A percentile compares a stretch with the other conserved stretches of the same genome.
phyloP scores from a whole-genome alignment of 306 rosid species.

The Rosa chinensis region DNA sequence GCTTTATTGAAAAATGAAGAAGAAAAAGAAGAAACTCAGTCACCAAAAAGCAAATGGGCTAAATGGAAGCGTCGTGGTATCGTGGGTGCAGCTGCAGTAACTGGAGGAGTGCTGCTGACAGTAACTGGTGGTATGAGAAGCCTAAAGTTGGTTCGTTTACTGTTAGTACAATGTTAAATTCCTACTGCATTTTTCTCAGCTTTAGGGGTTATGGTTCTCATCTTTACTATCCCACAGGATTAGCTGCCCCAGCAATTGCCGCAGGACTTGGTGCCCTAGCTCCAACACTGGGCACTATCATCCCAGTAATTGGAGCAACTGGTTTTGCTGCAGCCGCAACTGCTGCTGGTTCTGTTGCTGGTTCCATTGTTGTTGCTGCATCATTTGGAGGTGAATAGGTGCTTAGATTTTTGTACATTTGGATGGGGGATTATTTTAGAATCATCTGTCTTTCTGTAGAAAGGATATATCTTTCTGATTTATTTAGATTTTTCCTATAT shows the following conservation, averaged over 20 bases:
- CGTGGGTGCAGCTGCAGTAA: constrained; percentile 92
- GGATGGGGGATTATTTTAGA: constrained; percentile 1
- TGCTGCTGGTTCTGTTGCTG: constrained; percentile 93
- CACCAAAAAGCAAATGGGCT: constrained; percentile 64
- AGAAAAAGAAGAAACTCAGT: constrained; percentile 44
- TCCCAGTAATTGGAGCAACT: constrained; percentile 86
- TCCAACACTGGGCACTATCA: constrained; percentile 86
- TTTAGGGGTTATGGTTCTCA: constrained; percentile 25
- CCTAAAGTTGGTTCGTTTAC: constrained; percentile 12
- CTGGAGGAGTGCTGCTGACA: constrained; percentile 92
- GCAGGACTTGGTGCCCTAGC: constrained; percentile 91
- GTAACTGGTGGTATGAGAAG: constrained; percentile 81
- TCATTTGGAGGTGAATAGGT: constrained; percentile 80
- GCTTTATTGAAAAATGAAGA: constrained; percentile 65
- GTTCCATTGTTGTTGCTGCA: constrained; percentile 98
- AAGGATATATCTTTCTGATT: constrained; percentile 7
- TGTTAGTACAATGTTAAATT: constrained; percentile 12
- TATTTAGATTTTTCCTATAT: not conserved
- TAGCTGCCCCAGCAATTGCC: constrained; percentile 97
- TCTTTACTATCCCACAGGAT: constrained; percentile 57
- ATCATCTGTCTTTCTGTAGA: constrained; percentile 11
- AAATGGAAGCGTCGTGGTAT: constrained; percentile 95
- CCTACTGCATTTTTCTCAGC: constrained; percentile 7
- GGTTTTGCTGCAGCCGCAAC: constrained; percentile 94
- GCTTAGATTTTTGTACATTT: constrained; percentile 16